Conservation (phyloP, 2,329 filamentous ascomycete species). For the Ophiostoma populinum region DNA sequence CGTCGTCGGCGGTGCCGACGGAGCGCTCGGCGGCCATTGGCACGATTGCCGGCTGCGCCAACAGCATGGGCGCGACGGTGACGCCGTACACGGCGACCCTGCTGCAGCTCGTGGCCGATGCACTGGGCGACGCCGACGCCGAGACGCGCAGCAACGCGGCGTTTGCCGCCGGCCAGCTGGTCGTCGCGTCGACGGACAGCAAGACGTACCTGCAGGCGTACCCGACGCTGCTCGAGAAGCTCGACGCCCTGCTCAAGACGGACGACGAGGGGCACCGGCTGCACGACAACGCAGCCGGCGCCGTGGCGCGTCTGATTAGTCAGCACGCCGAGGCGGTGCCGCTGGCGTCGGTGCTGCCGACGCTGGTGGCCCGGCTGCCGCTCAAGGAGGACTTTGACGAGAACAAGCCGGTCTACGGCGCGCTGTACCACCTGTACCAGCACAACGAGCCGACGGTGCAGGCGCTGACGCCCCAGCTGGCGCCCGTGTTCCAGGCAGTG, state of each 20-base stretch:
- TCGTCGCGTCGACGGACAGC: slow-evolving; percentile 61
- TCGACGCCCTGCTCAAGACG: slow-evolving; percentile 69
- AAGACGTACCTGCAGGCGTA: slow-evolving; percentile 60
- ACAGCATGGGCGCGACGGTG: slow-evolving; percentile 65
- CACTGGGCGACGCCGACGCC: slow-evolving; percentile 72
- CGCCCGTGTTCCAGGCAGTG: slow-evolving; percentile 57
- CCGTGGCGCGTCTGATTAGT: slow-evolving; percentile 80
- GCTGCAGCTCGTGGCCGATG: slow-evolving; percentile 67
- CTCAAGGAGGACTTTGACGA: slow-evolving; percentile 90
- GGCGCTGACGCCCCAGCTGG: slow-evolving; percentile 49
- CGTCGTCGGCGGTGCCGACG: slow-evolving; percentile 66
- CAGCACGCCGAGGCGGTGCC: slow-evolving; percentile 73
- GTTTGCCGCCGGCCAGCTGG: slow-evolving; percentile 73
- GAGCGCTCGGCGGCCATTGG: slow-evolving; percentile 85
- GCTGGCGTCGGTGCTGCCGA: slow-evolving; percentile 64
- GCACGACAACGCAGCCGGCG: slow-evolving; percentile 85
- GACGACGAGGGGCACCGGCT: slow-evolving; percentile 51
- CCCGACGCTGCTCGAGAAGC: slow-evolving; percentile 61
- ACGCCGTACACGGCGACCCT: slow-evolving; percentile 65
- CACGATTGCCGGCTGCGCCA: slow-evolving; percentile 78
- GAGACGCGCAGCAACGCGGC: slow-evolving; percentile 93
- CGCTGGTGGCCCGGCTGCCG: slow-evolving; percentile 61
- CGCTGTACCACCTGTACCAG: slow-evolving; percentile 73
- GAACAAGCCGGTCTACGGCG: slow-evolving; percentile 84
- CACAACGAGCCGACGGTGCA: slow-evolving; percentile 51